phyloP scores from a whole-genome alignment of 2,329 filamentous ascomycete genomes.

The Talaromyces marneffei region DNA sequence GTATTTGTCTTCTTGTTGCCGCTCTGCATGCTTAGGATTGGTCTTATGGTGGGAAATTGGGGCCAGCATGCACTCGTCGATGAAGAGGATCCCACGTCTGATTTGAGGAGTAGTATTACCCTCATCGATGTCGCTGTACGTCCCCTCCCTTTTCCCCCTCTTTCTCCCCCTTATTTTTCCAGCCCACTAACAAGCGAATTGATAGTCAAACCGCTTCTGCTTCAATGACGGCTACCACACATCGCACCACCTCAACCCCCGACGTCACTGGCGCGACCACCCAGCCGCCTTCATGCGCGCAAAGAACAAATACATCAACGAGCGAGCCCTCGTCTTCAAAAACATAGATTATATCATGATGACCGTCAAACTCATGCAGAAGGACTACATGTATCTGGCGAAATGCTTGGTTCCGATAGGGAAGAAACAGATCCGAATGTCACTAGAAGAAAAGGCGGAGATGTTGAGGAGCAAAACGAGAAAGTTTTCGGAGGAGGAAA shows the following conservation, averaged over 20 bases:
- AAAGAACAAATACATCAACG: slow-evolving; percentile 60
- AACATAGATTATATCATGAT: slow-evolving; percentile 78
- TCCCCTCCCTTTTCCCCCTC: not conserved
- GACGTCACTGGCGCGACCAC: slow-evolving; percentile 76
- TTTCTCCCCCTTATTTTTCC: not conserved
- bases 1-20: slow-evolving; percentile 63
- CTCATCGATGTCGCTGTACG: slow-evolving; percentile 70
- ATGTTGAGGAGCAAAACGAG: slow-evolving; percentile 62
- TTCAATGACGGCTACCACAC: slow-evolving; percentile 82
- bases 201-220: slow-evolving; percentile 70
- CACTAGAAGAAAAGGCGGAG: slow-evolving; percentile 55
- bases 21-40: slow-evolving; percentile 59
- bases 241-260: slow-evolving; percentile 71
- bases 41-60: slow-evolving; percentile 78
- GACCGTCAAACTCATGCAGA: slow-evolving; percentile 60
- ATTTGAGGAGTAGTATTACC: slow-evolving; percentile 73
- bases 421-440: slow-evolving; percentile 59
- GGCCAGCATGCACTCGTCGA: slow-evolving; percentile 79
- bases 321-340: slow-evolving; percentile 69
- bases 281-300: slow-evolving; percentile 65
- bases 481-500: slow-evolving; percentile 60
- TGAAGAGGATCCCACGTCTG: slow-evolving; percentile 65
- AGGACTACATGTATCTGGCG: slow-evolving; percentile 66
- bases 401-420: slow-evolving; percentile 68
- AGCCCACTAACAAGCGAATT: not conserved